Evolutionary conservation across 2,329 filamentous ascomycete genomes (phyloP), one percentile per base, ranked within the genome.

Genomic region (Aspergillus sp.): DNA sequence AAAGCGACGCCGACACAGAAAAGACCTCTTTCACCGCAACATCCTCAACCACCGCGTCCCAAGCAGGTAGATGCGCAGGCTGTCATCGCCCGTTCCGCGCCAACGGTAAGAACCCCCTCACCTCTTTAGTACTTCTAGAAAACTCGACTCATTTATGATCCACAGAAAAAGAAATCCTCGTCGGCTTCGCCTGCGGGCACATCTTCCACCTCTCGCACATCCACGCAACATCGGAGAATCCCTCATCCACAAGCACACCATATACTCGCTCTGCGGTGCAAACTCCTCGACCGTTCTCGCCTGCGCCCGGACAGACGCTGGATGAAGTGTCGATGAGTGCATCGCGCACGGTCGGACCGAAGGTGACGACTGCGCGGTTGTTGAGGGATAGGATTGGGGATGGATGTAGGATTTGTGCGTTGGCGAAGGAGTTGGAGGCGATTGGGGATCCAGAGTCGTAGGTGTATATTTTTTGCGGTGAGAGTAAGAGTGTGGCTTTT

Each of bases 341-440:
- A 47, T 78, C 77, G 55, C 74, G 79, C 39, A 91, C 89, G 56
- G 87, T 98, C 6, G 91, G 91, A 0, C 87, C 89, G 30, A 97
- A 97, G 77, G 92, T 97, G 28, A 95, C 91, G 65, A 91, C 92
- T 72, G 92, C 93, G 41, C 85, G 92, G 64, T 74, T 97, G 57
- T 77, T 97, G 61, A 84, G 88, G 66, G 90, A 93, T 69, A 86
- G 86, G 62, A 82, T 94, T 38, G 79, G 82, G 49, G 70, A 75
- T 23, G 76, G 77, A 17, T 79, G 77, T 60, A 71, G 71, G 21
- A 73, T 79, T 25, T 79, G 77, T 65, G 71, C 76, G 8, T 59
- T 75, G 53, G 70, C 69, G 17, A 74, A 71, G 63, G 69, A 76
- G 21, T 69, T 76, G 17, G 75, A 76, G 58, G 67, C 69, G 3